These are phyloP conservation scores for Vigna trinervia DNA, from an alignment of 306 rosid species.

Conservation along the genomic window DNA sequence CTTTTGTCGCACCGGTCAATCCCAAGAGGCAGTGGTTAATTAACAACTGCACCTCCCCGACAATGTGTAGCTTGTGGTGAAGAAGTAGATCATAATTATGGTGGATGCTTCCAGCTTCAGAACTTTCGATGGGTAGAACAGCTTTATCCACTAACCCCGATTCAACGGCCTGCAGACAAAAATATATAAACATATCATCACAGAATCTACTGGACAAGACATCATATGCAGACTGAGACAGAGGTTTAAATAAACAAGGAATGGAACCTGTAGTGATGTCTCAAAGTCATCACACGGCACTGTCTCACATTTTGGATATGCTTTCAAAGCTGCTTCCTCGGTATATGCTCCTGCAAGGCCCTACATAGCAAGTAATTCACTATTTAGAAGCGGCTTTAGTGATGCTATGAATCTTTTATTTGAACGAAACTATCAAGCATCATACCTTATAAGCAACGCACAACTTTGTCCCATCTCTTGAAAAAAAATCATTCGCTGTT, in stretches of 20 bases:
- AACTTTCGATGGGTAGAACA: constrained; percentile 78
- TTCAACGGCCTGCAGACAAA: constrained; percentile 69
- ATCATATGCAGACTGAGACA: background rate
- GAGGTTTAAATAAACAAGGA: background rate
- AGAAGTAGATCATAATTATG: constrained; percentile 79
- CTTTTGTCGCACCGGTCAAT: constrained; percentile 59
- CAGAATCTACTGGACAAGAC: constrained; percentile 22
- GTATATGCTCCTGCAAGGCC: constrained; percentile 77
- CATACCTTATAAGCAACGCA: constrained; percentile 81
- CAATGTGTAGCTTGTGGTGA: constrained; percentile 73
- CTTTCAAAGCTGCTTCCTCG: constrained; percentile 78
- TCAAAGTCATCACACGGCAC: constrained; percentile 78
- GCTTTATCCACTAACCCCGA: constrained; percentile 78
- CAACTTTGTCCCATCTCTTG: constrained; percentile 59
- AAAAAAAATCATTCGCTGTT: constrained; percentile 44
- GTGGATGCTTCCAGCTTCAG: constrained; percentile 76
- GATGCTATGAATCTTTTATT: constrained; percentile 23
- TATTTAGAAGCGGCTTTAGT: constrained; percentile 33
- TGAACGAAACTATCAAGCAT: constrained; percentile 31
- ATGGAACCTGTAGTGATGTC: constrained; percentile 66
- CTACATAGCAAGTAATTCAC: constrained; percentile 43
- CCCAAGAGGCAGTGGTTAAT: constrained; percentile 77
- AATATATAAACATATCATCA: constrained; percentile 25
- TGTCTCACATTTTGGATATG: constrained; percentile 73
- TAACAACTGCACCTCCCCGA: constrained; percentile 68